Evolutionary conservation across 306 rosid species (phyloP).

Genomic region (Cucumis melo): DNA sequence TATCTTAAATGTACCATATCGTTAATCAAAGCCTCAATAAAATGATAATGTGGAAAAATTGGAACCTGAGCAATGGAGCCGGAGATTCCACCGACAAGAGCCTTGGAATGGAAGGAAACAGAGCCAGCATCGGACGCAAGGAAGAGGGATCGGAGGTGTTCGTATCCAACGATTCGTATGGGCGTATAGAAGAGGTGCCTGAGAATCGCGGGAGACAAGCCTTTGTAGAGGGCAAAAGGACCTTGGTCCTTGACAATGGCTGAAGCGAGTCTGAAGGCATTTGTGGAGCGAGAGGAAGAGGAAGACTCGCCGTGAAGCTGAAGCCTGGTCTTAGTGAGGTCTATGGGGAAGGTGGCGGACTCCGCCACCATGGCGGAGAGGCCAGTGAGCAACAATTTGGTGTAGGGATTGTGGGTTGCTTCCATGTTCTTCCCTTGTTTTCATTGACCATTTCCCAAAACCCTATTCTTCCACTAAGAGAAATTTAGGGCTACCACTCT

Average conservation of each 20-base stretch:
- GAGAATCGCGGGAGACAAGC: constrained; percentile 67
- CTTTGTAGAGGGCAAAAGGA: constrained; percentile 55
- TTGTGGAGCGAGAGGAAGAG: constrained; percentile 29
- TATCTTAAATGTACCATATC: background rate
- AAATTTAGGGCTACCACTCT: background rate
- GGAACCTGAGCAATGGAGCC: constrained; percentile 71
- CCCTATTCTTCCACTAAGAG: background rate
- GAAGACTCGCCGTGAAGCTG: constrained; percentile 70
- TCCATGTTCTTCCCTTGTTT: constrained; percentile 17
- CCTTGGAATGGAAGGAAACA: constrained; percentile 38
- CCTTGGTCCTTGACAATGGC: constrained; percentile 49
- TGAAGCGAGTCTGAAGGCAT: constrained; percentile 43
- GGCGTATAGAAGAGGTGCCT: constrained; percentile 79
- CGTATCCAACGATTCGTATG: constrained; percentile 63
- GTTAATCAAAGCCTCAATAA: background rate
- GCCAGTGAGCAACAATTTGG: constrained; percentile 46
- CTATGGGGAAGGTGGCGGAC: constrained; percentile 74
- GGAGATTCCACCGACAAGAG: constrained; percentile 58
- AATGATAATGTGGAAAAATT: background rate
- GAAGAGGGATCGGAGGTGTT: constrained; percentile 36
- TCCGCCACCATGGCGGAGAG: constrained; percentile 80
- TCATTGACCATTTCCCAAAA: constrained; percentile 1
- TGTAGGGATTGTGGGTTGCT: constrained; percentile 7
- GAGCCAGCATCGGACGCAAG: constrained; percentile 22
- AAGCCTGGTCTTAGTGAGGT: constrained; percentile 72